phyloP scores from a whole-genome alignment of 768 basidiomycete genomes.

The Termitomyces sp. region DNA sequence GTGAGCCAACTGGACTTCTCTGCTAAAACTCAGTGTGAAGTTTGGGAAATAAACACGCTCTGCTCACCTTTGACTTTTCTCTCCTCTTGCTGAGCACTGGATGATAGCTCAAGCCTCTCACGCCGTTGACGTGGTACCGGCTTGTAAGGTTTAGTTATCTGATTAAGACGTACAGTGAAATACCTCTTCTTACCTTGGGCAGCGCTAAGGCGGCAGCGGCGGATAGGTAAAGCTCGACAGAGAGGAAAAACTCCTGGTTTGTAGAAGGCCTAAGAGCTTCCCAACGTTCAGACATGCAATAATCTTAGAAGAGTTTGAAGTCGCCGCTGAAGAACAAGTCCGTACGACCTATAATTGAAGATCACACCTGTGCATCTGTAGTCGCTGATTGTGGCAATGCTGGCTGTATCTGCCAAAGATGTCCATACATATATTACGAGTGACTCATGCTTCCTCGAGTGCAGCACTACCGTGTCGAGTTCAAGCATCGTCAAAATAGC shows the following conservation, averaged over 20 bases:
- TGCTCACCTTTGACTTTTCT: constrained; percentile 57
- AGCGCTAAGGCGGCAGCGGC: constrained; percentile 41
- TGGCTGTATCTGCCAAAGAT: background rate
- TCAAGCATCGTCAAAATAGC: background rate
- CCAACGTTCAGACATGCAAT: constrained; percentile 29
- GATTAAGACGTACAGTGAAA: background rate
- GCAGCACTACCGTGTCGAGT: background rate
- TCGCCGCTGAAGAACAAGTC: background rate
- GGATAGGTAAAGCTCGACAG: constrained; percentile 60
- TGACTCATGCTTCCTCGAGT: background rate
- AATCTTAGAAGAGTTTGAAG: background rate
- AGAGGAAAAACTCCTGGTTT: constrained; percentile 50
- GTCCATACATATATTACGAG: background rate
- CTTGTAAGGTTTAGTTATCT: constrained; percentile 22
- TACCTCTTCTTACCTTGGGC: constrained; percentile 46
- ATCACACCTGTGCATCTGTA: background rate
- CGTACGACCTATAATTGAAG: background rate
- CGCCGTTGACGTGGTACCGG: constrained; percentile 46
- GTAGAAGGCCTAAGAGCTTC: constrained; percentile 19
- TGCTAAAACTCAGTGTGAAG: constrained; percentile 21
- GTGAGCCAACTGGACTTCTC: constrained; percentile 74
- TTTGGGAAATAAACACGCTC: background rate
- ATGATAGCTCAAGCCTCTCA: constrained; percentile 46
- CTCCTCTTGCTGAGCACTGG: constrained; percentile 29
- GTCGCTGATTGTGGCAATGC: constrained; percentile 9